These are phyloP conservation scores for Nothopassalora personata DNA, from an alignment of 2,329 filamentous ascomycete genomes.

Conservation along the genomic window DNA sequence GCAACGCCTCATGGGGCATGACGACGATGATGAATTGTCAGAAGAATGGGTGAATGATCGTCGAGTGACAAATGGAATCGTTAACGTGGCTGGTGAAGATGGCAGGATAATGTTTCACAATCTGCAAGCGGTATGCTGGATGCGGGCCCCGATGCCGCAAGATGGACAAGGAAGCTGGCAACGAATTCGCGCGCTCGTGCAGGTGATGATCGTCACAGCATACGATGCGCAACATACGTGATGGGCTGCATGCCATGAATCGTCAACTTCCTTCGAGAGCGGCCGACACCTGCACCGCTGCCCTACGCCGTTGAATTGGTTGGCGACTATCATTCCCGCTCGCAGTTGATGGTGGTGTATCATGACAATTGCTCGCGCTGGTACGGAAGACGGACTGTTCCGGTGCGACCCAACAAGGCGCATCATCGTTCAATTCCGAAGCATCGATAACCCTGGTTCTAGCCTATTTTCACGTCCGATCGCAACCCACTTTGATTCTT, in stretches of 20 bases:
- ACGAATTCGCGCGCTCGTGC: neutral
- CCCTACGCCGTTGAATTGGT: neutral
- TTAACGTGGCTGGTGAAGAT: neutral
- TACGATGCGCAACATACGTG: neutral
- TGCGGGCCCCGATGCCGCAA: neutral
- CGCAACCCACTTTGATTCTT: too few relatives aligned
- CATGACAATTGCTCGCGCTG: neutral
- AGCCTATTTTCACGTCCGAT: too few relatives aligned
- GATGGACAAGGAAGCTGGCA: neutral
- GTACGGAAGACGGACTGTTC: neutral
- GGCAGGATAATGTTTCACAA: neutral
- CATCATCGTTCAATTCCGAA: neutral
- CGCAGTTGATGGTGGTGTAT: neutral
- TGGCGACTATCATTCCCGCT: neutral
- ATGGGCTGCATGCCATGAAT: neutral
- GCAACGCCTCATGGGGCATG: conserved; percentile 17
- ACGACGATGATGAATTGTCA: neutral
- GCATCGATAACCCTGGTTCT: neutral
- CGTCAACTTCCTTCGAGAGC: neutral
- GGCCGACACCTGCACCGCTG: neutral
- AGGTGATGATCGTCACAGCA: neutral
- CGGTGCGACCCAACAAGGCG: neutral
- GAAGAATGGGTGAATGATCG: neutral
- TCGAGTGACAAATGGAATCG: neutral
- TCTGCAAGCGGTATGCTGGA: neutral